Evolutionary conservation across 2,329 filamentous ascomycete species (phyloP).

Genomic region (Ophiostoma sp.): DNA sequence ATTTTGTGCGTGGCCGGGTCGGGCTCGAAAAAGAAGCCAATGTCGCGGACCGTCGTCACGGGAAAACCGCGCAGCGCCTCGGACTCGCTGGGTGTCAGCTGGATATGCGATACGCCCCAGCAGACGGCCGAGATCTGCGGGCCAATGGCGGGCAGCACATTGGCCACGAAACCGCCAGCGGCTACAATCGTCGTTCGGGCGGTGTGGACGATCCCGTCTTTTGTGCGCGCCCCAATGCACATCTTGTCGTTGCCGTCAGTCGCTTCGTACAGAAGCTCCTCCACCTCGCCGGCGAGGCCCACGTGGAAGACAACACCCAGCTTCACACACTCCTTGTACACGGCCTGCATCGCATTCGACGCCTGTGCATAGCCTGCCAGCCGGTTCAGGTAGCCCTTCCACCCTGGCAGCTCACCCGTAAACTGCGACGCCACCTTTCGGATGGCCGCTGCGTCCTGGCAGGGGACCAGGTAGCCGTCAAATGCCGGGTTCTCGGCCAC

Average conservation of each 20-base stretch:
- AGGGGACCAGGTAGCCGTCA: constrained; percentile 30
- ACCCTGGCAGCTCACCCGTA: constrained; percentile 50
- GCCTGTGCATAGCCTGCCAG: constrained; percentile 60
- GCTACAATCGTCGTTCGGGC: constrained; percentile 29
- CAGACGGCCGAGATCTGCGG: constrained; percentile 55
- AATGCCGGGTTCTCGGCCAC: constrained; percentile 11
- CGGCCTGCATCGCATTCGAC: constrained; percentile 49
- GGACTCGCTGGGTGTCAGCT: constrained; percentile 56
- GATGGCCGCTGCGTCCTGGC: constrained; percentile 45
- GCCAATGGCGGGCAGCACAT: constrained; percentile 50
- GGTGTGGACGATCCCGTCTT: background rate
- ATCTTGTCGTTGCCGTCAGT: constrained; percentile 5
- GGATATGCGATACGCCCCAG: constrained; percentile 61
- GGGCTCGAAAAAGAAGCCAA: constrained; percentile 49
- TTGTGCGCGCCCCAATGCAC: constrained; percentile 35
- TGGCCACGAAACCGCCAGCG: constrained; percentile 35
- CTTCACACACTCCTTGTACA: constrained; percentile 45
- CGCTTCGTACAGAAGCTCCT: constrained; percentile 44
- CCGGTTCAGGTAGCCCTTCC: constrained; percentile 60
- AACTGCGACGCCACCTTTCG: constrained; percentile 48
- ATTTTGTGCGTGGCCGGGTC: constrained; percentile 56
- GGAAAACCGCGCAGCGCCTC: constrained; percentile 57
- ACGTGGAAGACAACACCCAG: constrained; percentile 41
- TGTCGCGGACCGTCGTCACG: constrained; percentile 60
- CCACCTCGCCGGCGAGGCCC: constrained; percentile 37